A percentile compares a stretch with the other conserved stretches of the same genome.
Conservation (phyloP, 345 rosid species). For the Melaleuca alternifolia region DNA sequence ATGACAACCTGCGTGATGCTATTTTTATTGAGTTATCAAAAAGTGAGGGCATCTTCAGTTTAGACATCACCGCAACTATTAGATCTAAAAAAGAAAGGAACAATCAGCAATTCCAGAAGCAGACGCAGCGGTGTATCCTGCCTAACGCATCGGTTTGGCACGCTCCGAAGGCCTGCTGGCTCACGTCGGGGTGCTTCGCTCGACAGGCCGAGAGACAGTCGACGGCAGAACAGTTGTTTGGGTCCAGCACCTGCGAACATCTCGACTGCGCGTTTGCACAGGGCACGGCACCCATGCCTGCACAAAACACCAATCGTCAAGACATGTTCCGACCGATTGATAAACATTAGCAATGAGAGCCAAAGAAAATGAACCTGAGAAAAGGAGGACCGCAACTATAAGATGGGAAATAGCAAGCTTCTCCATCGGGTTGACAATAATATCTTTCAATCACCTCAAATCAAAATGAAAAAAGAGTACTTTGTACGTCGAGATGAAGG, state of each 20-base stretch:
- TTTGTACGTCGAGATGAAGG: not conserved
- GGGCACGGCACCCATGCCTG: not conserved
- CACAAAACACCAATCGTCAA: not conserved
- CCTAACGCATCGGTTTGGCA: not conserved
- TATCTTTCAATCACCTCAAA: not conserved
- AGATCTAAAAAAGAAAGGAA: not conserved
- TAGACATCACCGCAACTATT: not conserved
- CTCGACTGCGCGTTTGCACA: not conserved
- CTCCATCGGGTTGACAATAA: not conserved
- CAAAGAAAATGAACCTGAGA: not conserved
- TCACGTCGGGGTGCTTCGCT: not conserved
- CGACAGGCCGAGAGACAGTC: not conserved
- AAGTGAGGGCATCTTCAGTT: not conserved
- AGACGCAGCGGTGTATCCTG: not conserved
- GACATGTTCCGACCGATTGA: not conserved
- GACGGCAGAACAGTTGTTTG: not conserved
- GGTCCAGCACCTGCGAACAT: not conserved
- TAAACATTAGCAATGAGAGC: not conserved
- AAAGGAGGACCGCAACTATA: not conserved
- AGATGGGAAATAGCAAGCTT: not conserved
- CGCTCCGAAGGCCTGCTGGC: not conserved
- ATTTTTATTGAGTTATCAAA: not conserved
- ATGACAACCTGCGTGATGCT: not conserved
- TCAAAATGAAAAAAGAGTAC: not conserved
- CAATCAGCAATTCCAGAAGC: not conserved